Evolutionary conservation across 1,139 yeast species (phyloP), one percentile per base, ranked within the genome.

Genomic region (Kodamaea derodonti): DNA sequence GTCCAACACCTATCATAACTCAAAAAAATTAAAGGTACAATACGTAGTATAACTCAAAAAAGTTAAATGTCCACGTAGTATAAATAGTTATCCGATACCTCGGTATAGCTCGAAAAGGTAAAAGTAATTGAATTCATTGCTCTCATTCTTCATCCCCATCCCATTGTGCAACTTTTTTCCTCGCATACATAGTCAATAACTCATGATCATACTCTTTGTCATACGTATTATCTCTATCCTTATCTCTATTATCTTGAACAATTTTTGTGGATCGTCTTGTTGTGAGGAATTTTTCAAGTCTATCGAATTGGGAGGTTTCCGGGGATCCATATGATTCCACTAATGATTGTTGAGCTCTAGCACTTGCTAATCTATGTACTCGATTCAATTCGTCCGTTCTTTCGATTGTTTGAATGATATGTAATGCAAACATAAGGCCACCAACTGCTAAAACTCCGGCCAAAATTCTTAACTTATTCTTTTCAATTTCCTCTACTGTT

Each of bases 201-300:
- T 56, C 51, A 26, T 46, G 41, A 15, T 65, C 60, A 32, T 57
- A 56, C 11, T 38, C 38, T 29, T 49, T 52, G 30, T 51, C 39
- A 10, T 49, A 51, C 16, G 44, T 44, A 30, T 37, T 38, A 18
- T 37, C 41, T 5, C 37, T 38, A 4, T 47, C 47, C 4, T 41
- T 41, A 8, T 38, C 44, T n/a, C 49, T 47, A n/a, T 42, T 47
- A 13, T 51, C 58, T n/a, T 47, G 38, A 17, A 49, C 49, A 16
- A 48, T 43, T 32, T 59, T 42, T 0, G 54, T 51, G 14, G 66
- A 52, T 17, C 84, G 58, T 49, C 92, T 62, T 43, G 76, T 77
- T 65, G 82, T 68, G 39, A 83, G 56, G 46, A 84, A 80, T 39
- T 83, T 59, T 42, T 75, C 67, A 24, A 83, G 54, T 33, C 87